phyloP scores from a whole-genome alignment of 75 land plant species.

The Picea sitchensis region DNA sequence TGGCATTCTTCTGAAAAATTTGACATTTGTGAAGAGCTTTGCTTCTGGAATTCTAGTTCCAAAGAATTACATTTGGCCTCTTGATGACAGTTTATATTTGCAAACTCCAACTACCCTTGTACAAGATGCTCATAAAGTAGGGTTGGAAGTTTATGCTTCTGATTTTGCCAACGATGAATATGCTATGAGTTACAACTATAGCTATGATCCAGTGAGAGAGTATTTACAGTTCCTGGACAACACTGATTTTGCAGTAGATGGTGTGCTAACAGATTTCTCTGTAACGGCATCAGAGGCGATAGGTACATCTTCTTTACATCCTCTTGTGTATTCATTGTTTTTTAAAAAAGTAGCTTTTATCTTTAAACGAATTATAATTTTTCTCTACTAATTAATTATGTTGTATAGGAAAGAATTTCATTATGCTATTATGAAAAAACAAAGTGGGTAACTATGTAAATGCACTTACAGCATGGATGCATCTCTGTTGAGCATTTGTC shows the following conservation, averaged over 20 bases:
- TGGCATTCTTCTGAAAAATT: conserved; percentile 35
- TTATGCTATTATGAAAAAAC: no score
- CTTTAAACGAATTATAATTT: no score
- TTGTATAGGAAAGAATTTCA: no score
- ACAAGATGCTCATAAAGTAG: conserved; percentile 57
- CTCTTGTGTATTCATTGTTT: no score
- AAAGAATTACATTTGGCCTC: conserved; percentile 65
- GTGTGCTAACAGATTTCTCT: conserved; percentile 80
- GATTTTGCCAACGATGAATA: conserved; percentile 64
- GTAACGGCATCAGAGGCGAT: conserved; percentile 76
- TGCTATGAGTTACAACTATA: conserved; percentile 61
- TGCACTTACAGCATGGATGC: no score
- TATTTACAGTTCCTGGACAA: conserved; percentile 54
- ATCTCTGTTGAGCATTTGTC: no score
- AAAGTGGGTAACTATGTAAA: no score
- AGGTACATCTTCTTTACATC: conserved; percentile 25
- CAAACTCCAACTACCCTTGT: conserved; percentile 51
- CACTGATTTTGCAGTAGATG: conserved; percentile 72
- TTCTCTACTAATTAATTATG: no score
- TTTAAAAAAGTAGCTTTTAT: no score
- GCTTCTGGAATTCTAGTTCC: conserved; percentile 83
- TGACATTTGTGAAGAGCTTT: conserved; percentile 44
- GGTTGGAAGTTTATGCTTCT: conserved; percentile 68
- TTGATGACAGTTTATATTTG: conserved; percentile 30
- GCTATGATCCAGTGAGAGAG: conserved; percentile 77